phyloP scores from a whole-genome alignment of 129 eudicot species.

The Chrysanthemum makinoi region DNA sequence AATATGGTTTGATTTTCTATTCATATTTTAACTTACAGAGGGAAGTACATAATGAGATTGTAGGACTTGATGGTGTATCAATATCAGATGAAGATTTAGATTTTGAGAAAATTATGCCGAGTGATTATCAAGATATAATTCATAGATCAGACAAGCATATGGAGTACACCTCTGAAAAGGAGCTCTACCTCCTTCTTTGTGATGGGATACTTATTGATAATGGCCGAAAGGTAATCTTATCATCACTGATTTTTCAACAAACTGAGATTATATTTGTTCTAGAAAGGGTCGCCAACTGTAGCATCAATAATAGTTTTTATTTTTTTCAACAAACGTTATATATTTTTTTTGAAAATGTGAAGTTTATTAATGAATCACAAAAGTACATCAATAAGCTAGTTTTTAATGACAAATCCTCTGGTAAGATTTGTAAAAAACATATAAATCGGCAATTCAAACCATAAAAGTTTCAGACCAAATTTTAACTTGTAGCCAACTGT shows the following conservation, averaged over 20 bases:
- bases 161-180: constrained; percentile 1
- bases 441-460: no score
- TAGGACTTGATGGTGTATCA: neutral
- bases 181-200: constrained; percentile 24
- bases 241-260: neutral
- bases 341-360: no score
- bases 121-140: constrained; percentile 15
- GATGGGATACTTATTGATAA: constrained; percentile 22
- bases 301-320: no score
- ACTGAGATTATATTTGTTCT: neutral
- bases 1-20: neutral
- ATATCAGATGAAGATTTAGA: neutral
- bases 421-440: no score
- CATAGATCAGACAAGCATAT: constrained; percentile 1
- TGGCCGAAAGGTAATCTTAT: constrained; percentile 19
- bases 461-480: neutral
- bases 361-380: no score
- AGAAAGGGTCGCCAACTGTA: neutral
- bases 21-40: neutral
- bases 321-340: no score
- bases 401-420: no score
- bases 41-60: neutral
- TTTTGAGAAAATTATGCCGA: constrained; percentile 10
- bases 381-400: no score
- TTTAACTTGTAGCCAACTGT: neutral